These are phyloP conservation scores for Ilyonectria robusta DNA, from an alignment of 2,329 filamentous ascomycete genomes.

Conservation along the genomic window DNA sequence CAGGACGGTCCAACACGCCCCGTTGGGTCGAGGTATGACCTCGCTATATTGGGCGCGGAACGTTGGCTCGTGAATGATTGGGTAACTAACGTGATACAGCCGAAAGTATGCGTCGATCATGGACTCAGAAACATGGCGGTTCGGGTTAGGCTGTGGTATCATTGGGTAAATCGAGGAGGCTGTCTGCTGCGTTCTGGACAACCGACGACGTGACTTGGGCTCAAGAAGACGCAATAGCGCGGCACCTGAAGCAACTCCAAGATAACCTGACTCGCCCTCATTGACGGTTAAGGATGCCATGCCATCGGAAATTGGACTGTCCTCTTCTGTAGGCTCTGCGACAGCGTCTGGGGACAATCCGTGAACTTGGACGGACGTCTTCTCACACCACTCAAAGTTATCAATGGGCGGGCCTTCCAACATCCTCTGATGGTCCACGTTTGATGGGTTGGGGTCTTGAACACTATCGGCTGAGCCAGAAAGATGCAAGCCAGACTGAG, in stretches of 20 bases:
- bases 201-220: constrained; percentile 46
- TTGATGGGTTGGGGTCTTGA: constrained; percentile 18
- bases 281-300: constrained; percentile 56
- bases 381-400: constrained; percentile 57
- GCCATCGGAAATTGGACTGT: constrained; percentile 53
- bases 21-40: constrained; percentile 51
- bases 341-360: constrained; percentile 44
- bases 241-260: constrained; percentile 61
- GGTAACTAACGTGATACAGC: constrained; percentile 61
- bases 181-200: constrained; percentile 32
- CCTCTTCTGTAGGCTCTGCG: constrained; percentile 36
- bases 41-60: constrained; percentile 57
- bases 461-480: background rate
- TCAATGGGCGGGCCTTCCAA: constrained; percentile 53
- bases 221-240: constrained; percentile 58
- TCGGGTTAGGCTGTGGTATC: constrained; percentile 50
- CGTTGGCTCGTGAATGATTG: constrained; percentile 61
- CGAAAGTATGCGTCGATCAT: constrained; percentile 57
- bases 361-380: constrained; percentile 46
- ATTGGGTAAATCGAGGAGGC: constrained; percentile 31
- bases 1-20: constrained; percentile 49
- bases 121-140: constrained; percentile 49
- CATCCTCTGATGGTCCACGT: constrained; percentile 41
- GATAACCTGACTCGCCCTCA: constrained; percentile 59
- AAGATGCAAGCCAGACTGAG: background rate